phyloP scores from a whole-genome alignment of 352 stramenopile species.

The Globisporangium ultimum region DNA sequence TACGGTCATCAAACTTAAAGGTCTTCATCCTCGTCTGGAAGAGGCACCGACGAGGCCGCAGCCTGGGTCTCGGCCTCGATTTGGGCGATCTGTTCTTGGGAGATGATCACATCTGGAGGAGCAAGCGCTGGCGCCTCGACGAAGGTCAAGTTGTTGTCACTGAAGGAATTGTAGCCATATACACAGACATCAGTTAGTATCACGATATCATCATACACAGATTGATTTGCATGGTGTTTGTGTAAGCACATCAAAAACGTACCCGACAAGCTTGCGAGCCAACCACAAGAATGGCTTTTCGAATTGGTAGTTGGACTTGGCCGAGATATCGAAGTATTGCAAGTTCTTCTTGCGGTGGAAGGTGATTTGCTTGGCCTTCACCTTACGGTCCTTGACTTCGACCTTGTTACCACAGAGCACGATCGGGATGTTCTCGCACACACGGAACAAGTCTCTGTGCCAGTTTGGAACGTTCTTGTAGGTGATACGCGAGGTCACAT shows the following conservation, averaged over 20 bases:
- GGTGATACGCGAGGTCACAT: slow-evolving; percentile 99
- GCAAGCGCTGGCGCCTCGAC: slow-evolving; percentile 96
- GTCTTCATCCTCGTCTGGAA: slow-evolving; percentile 98
- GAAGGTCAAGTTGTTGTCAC: slow-evolving; percentile 98
- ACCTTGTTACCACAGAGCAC: slow-evolving; percentile 99
- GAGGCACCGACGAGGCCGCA: slow-evolving; percentile 88
- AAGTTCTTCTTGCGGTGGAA: slow-evolving; percentile 99
- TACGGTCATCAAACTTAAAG: slow-evolving; percentile 76
- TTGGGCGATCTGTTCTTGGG: slow-evolving; percentile 90
- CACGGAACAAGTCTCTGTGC: slow-evolving; percentile 98
- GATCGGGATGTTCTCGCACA: slow-evolving; percentile 99
- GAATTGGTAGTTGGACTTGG: slow-evolving; percentile 99
- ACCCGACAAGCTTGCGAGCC: slow-evolving; percentile 97
- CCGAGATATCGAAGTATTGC: slow-evolving; percentile 99
- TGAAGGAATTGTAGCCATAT: slow-evolving; percentile 17
- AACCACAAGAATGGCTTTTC: slow-evolving; percentile 99
- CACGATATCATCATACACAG: slow-evolving; percentile 4
- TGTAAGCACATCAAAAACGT: slow-evolving; percentile 20
- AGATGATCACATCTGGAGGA: slow-evolving; percentile 95
- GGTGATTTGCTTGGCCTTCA: slow-evolving; percentile 99
- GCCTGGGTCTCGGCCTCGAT: slow-evolving; percentile 92
- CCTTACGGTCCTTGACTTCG: slow-evolving; percentile 99
- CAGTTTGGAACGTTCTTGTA: slow-evolving; percentile 99
- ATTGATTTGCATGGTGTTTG: neutral
- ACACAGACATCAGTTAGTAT: slow-evolving; percentile 14